A percentile compares a stretch with the other conserved stretches of the same genome.
Conservation (phyloP, 768 basidiomycete species). For the Chlorophyllum brunneum region DNA sequence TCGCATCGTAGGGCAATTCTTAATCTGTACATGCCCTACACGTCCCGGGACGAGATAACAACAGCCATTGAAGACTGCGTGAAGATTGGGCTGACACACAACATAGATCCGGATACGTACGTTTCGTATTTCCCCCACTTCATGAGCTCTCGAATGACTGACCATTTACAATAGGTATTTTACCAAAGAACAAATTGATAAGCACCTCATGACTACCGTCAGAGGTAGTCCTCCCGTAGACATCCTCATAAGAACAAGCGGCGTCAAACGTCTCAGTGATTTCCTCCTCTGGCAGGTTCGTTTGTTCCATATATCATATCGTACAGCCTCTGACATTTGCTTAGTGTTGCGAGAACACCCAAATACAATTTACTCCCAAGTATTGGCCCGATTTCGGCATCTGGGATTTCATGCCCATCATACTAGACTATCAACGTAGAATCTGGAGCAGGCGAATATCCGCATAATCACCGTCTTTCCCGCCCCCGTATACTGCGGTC, state of each 20-base stretch:
- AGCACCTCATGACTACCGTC: constrained; percentile 60
- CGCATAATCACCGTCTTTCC: background rate
- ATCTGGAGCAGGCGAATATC: constrained; percentile 40
- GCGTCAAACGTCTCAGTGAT: constrained; percentile 84
- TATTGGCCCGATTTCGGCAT: constrained; percentile 96
- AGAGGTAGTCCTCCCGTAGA: constrained; percentile 79
- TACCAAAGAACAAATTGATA: constrained; percentile 64
- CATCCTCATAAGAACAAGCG: constrained; percentile 87
- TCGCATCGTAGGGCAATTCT: constrained; percentile 90
- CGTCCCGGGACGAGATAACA: constrained; percentile 88
- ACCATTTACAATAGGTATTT: constrained; percentile 29
- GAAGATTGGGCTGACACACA: constrained; percentile 30
- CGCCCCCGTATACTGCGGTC: background rate
- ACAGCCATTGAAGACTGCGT: constrained; percentile 63
- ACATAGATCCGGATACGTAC: constrained; percentile 19
- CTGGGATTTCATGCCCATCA: constrained; percentile 79
- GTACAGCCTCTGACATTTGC: background rate
- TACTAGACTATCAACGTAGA: constrained; percentile 86
- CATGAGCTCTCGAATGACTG: background rate
- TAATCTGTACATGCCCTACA: constrained; percentile 91
- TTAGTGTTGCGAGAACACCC: constrained; percentile 79
- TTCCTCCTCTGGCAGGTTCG: constrained; percentile 95
- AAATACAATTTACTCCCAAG: constrained; percentile 77
- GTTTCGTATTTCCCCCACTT: constrained; percentile 8
- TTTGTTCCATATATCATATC: constrained; percentile 1